Evolutionary conservation across 257 asterid species (phyloP).

Genomic region (Nicotiana tomentosiformis): DNA sequence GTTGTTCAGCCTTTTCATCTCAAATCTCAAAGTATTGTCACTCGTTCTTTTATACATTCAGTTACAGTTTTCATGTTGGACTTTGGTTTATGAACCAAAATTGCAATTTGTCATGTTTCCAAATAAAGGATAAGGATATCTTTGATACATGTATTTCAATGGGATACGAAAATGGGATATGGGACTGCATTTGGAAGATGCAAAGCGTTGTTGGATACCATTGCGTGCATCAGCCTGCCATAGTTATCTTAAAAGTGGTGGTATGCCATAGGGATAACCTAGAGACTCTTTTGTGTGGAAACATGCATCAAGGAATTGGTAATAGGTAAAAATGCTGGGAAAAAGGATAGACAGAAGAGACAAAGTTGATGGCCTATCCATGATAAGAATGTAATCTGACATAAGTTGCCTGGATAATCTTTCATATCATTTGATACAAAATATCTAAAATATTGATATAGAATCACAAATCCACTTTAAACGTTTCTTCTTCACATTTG

Average conservation of each 20-base stretch:
- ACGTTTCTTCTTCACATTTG: not conserved
- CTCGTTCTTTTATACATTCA: not conserved
- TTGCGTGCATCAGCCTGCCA: not conserved
- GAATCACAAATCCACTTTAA: not conserved
- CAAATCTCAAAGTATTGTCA: slow-evolving; percentile 52
- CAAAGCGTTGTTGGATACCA: not conserved
- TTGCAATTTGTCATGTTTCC: not conserved
- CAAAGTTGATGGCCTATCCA: not conserved
- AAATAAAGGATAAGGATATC: not conserved
- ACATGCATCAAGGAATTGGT: not conserved
- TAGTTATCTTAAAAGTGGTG: not conserved
- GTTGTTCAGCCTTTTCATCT: slow-evolving; percentile 73
- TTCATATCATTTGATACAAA: not conserved
- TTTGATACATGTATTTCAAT: not conserved
- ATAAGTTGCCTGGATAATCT: not conserved
- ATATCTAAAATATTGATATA: not conserved
- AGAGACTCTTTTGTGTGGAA: not conserved
- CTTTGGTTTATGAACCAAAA: not conserved
- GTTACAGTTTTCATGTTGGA: not conserved
- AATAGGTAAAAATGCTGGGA: not conserved
- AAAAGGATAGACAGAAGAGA: not conserved
- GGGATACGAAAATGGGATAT: not conserved
- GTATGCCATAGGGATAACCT: not conserved
- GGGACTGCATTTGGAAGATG: not conserved
- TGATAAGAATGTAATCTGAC: not conserved